Evolutionary conservation across 2,329 filamentous ascomycete genomes (phyloP).

Genomic region (Fusarium beomiforme): DNA sequence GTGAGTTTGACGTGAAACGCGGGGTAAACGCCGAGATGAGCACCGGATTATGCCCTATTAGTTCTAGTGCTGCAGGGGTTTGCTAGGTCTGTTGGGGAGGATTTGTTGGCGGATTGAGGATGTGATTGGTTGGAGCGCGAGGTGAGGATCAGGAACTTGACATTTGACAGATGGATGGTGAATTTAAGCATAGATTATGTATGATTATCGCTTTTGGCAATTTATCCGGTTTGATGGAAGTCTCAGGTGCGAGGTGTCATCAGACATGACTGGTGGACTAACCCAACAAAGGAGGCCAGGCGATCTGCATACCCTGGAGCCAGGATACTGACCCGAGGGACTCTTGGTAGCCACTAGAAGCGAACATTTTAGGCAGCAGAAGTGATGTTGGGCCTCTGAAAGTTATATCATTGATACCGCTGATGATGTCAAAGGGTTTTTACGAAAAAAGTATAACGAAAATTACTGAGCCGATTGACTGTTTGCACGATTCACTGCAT

Average conservation of each 20-base stretch:
- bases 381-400: too few relatives aligned
- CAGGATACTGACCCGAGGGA: background rate
- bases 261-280: background rate
- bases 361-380: too few relatives aligned
- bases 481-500: too few relatives aligned
- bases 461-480: too few relatives aligned
- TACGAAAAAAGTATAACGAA: too few relatives aligned
- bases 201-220: background rate
- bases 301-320: background rate
- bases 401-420: too few relatives aligned
- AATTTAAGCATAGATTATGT: background rate
- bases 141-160: constrained; percentile 6
- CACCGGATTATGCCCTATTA: constrained; percentile 25
- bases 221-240: background rate
- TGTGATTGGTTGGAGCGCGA: constrained; percentile 6
- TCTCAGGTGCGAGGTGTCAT: background rate
- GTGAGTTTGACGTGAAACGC: constrained; percentile 26
- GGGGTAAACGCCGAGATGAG: constrained; percentile 28
- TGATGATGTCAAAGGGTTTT: too few relatives aligned
- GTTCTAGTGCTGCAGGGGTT: constrained; percentile 11
- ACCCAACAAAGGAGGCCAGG: constrained; percentile 1
- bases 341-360: background rate
- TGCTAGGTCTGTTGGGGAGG: constrained; percentile 14
- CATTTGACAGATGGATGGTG: background rate
- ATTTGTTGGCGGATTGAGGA: background rate